Evolutionary conservation across 2,329 filamentous ascomycete genomes (phyloP).

Genomic region (Cercospora janseana): DNA sequence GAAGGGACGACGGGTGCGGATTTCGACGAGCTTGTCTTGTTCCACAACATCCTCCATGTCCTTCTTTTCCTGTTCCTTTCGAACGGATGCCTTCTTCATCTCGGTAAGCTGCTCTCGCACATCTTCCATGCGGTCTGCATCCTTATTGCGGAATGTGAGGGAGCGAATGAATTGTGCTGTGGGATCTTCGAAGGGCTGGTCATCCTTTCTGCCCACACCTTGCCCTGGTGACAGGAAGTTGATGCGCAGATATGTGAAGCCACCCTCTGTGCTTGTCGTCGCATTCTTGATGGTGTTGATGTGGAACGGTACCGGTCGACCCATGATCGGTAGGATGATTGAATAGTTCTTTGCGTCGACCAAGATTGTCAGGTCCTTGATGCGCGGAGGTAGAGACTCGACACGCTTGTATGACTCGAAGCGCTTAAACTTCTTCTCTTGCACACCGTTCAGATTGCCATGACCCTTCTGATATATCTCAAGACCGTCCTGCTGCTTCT

Average conservation of each 20-base stretch:
- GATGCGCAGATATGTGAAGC: constrained; percentile 90
- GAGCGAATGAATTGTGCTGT: constrained; percentile 94
- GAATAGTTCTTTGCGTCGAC: constrained; percentile 89
- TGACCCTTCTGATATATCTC: constrained; percentile 83
- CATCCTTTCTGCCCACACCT: constrained; percentile 93
- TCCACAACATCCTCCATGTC: constrained; percentile 99
- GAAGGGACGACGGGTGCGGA: constrained; percentile 86
- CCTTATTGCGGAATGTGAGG: constrained; percentile 88
- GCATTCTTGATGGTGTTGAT: constrained; percentile 99
- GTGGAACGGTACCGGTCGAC: constrained; percentile 93
- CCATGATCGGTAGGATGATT: constrained; percentile 93
- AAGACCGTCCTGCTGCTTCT: constrained; percentile 87
- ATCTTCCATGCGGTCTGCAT: constrained; percentile 83
- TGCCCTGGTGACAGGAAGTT: constrained; percentile 97
- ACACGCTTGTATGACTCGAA: constrained; percentile 99
- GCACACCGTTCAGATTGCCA: constrained; percentile 79
- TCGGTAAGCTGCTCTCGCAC: constrained; percentile 93
- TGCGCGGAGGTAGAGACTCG: constrained; percentile 80
- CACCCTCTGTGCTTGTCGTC: constrained; percentile 93
- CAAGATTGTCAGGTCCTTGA: constrained; percentile 83
- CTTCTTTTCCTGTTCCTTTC: constrained; percentile 97
- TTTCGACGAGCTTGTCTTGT: constrained; percentile 94
- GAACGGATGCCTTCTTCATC: constrained; percentile 87
- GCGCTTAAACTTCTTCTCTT: constrained; percentile 97
- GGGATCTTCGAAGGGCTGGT: constrained; percentile 95